These are phyloP conservation scores for Monilinia fructicola DNA, from an alignment of 2,329 filamentous ascomycete species.

Conservation along the genomic window DNA sequence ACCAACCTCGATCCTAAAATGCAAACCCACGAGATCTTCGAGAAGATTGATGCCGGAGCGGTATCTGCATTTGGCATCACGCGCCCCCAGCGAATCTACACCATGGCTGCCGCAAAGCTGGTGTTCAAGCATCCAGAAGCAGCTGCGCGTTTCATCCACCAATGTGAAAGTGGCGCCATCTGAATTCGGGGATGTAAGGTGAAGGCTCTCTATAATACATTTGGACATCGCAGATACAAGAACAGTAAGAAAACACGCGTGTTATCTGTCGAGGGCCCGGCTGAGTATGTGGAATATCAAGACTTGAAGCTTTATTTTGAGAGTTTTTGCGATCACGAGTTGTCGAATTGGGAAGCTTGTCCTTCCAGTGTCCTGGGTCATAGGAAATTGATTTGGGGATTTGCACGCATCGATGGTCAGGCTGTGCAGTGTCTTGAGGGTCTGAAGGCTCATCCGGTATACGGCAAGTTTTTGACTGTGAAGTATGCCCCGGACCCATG, in stretches of 20 bases:
- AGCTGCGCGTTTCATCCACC: not conserved
- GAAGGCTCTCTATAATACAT: not conserved
- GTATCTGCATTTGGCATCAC: not conserved
- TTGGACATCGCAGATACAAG: not conserved
- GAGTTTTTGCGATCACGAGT: conserved; percentile 3
- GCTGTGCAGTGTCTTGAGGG: not conserved
- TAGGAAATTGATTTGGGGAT: not conserved
- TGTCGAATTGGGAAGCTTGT: not conserved
- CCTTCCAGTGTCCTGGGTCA: not conserved
- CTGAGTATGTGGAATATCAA: not conserved
- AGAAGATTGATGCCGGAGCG: not conserved
- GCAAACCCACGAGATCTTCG: not conserved
- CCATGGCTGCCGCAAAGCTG: not conserved
- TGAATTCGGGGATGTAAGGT: not conserved
- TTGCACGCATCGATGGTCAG: not conserved
- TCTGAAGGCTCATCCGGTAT: not conserved
- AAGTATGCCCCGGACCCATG: not conserved
- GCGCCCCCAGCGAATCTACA: not conserved
- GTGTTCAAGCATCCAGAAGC: not conserved
- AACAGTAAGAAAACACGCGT: not conserved
- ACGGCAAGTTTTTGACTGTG: not conserved
- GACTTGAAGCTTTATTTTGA: not conserved
- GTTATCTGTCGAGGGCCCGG: not conserved
- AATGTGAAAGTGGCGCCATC: not conserved
- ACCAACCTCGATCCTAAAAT: not conserved